Conservation (phyloP, 768 basidiomycete genomes). For the Psilocybe sp. region DNA sequence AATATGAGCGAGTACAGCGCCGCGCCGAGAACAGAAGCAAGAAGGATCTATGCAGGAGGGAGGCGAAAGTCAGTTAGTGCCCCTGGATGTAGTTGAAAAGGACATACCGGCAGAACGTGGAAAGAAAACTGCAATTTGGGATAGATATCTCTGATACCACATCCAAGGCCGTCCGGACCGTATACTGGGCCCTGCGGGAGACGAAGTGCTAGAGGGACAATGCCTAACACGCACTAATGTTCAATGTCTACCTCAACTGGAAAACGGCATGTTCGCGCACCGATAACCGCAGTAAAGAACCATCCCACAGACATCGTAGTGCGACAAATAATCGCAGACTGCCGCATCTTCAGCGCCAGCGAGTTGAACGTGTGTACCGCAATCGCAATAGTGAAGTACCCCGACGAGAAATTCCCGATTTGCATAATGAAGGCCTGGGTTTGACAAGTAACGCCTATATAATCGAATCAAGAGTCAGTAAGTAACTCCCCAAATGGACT, state of each 20-base stretch:
- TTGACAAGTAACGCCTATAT: not conserved
- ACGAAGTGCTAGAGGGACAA: slow-evolving; percentile 31
- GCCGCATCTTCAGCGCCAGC: slow-evolving; percentile 54
- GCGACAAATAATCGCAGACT: slow-evolving; percentile 45
- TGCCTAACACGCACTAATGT: slow-evolving; percentile 21
- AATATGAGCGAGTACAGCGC: slow-evolving; percentile 61
- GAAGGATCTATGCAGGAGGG: slow-evolving; percentile 51
- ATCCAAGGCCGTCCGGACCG: slow-evolving; percentile 48
- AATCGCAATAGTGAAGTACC: slow-evolving; percentile 64
- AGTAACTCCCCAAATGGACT: not conserved
- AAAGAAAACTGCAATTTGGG: slow-evolving; percentile 46
- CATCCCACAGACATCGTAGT: slow-evolving; percentile 50
- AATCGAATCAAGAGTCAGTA: not conserved
- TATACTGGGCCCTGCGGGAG: slow-evolving; percentile 37
- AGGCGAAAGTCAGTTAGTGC: not conserved
- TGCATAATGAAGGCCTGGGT: slow-evolving; percentile 34
- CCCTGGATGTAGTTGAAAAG: not conserved
- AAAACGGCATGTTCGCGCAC: slow-evolving; percentile 33
- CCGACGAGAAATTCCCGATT: slow-evolving; percentile 56
- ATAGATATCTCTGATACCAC: slow-evolving; percentile 44
- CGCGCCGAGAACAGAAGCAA: slow-evolving; percentile 53
- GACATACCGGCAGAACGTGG: slow-evolving; percentile 59
- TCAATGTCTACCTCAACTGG: not conserved
- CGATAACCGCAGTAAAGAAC: slow-evolving; percentile 43
- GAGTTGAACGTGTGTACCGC: slow-evolving; percentile 69